Conservation (phyloP, 805 yeast genomes). For the Pichia manshurica region DNA sequence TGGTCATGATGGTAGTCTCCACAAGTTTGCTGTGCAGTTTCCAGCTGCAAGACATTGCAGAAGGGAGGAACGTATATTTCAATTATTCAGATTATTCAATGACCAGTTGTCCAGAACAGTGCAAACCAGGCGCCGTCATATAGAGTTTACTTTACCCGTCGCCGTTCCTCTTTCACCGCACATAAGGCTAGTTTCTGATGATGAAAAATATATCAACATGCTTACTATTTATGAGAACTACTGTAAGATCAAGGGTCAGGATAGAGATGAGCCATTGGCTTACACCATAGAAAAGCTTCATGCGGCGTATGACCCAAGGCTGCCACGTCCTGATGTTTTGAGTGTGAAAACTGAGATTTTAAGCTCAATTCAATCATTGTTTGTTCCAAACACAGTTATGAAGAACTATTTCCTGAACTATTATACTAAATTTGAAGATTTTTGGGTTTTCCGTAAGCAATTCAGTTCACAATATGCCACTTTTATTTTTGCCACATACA, state of each 20-base stretch:
- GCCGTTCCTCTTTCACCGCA: slow-evolving; percentile 95
- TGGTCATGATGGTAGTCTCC: slow-evolving; percentile 89
- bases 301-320: slow-evolving; percentile 87
- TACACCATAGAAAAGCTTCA: slow-evolving; percentile 79
- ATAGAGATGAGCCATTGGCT: slow-evolving; percentile 85
- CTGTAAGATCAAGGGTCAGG: slow-evolving; percentile 66
- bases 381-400: slow-evolving; percentile 81
- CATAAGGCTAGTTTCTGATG: slow-evolving; percentile 83
- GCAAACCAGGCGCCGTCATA: slow-evolving; percentile 80
- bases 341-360: slow-evolving; percentile 88
- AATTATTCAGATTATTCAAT: slow-evolving; percentile 82
- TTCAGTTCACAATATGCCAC: slow-evolving; percentile 94
- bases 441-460: slow-evolving; percentile 95
- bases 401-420: slow-evolving; percentile 67
- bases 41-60: slow-evolving; percentile 98
- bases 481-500: slow-evolving; percentile 83
- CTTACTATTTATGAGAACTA: slow-evolving; percentile 85
- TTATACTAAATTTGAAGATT: slow-evolving; percentile 80
- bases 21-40: slow-evolving; percentile 92
- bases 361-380: slow-evolving; percentile 78
- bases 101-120: slow-evolving; percentile 74
- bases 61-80: slow-evolving; percentile 92
- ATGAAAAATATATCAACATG: slow-evolving; percentile 62
- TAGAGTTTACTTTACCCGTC: slow-evolving; percentile 79
- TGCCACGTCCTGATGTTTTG: slow-evolving; percentile 87